These are phyloP conservation scores for Colletotrichum incanum DNA, from an alignment of 2,329 filamentous ascomycete genomes.

Conservation along the genomic window DNA sequence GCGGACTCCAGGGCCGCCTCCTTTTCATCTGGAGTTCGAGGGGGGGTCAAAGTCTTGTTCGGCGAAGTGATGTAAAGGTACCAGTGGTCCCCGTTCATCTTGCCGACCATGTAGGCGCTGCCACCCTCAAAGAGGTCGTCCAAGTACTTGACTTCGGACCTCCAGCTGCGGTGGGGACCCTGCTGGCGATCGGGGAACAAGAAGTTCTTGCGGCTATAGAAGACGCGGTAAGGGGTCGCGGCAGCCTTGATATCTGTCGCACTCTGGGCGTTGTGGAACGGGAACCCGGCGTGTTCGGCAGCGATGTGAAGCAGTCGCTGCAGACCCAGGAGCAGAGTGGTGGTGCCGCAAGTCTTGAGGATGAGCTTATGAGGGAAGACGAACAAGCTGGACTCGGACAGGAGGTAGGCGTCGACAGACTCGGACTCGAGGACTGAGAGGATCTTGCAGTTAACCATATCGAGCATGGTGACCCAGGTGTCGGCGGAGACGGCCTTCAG, in stretches of 20 bases:
- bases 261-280: constrained; percentile 79
- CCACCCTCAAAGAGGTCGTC: constrained; percentile 93
- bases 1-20: constrained; percentile 47
- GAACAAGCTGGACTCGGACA: constrained; percentile 99
- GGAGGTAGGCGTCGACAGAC: constrained; percentile 93
- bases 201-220: constrained; percentile 99
- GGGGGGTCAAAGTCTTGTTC: constrained; percentile 83
- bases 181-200: constrained; percentile 95
- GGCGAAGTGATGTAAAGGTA: constrained; percentile 97
- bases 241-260: constrained; percentile 79
- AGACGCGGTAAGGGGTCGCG: constrained; percentile 93
- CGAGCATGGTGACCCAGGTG: constrained; percentile 96
- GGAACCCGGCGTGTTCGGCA: constrained; percentile 89
- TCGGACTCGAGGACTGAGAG: constrained; percentile 94
- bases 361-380: constrained; percentile 99
- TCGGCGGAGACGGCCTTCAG: constrained; percentile 89
- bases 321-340: constrained; percentile 90
- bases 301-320: constrained; percentile 95
- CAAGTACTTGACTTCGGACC: constrained; percentile 92
- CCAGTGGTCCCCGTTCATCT: constrained; percentile 99
- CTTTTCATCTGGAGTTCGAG: constrained; percentile 77
- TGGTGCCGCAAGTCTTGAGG: constrained; percentile 98
- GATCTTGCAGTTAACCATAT: constrained; percentile 98
- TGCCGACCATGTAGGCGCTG: constrained; percentile 99
- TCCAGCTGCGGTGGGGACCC: constrained; percentile 97